Evolutionary conservation across 1,284 basidiomycete genomes (phyloP).

Genomic region (Coniophora puteana): DNA sequence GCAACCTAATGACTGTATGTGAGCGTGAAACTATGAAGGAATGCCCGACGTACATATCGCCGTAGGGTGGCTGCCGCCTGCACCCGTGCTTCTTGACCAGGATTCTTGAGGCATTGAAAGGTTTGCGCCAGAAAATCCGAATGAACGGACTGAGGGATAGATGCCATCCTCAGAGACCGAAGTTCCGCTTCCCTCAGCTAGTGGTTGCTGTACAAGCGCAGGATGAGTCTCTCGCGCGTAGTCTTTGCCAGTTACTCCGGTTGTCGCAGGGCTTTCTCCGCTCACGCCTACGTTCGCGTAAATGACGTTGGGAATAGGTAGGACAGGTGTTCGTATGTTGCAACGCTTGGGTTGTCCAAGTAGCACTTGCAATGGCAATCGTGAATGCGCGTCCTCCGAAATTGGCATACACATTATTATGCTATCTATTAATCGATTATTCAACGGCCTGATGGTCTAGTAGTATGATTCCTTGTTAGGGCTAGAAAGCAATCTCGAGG

Average conservation of each 20-base stretch:
- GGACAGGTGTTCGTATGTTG: too few relatives aligned
- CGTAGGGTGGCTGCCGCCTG: constrained; percentile 65
- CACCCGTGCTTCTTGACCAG: constrained; percentile 56
- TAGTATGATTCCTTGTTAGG: constrained; percentile 73
- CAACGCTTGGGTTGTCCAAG: neutral
- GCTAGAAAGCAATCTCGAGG: constrained; percentile 48
- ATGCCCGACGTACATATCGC: constrained; percentile 55
- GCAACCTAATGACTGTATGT: constrained; percentile 49
- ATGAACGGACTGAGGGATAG: constrained; percentile 48
- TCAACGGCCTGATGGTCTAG: constrained; percentile 64
- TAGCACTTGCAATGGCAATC: neutral
- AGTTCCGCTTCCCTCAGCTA: neutral
- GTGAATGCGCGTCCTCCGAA: too few relatives aligned
- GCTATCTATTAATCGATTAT: neutral
- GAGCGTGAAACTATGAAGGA: constrained; percentile 6
- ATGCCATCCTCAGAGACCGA: constrained; percentile 51
- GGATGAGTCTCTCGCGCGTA: too few relatives aligned
- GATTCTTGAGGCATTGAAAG: constrained; percentile 62
- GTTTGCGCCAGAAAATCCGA: constrained; percentile 60
- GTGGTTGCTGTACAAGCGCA: neutral
- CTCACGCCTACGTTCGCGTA: too few relatives aligned
- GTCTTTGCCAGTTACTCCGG: too few relatives aligned
- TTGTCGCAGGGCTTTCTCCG: too few relatives aligned
- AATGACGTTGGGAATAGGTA: too few relatives aligned
- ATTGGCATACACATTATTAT: too few relatives aligned